Evolutionary conservation across 805 yeast species (phyloP).

Genomic region (Zygoascus flipseniorum): DNA sequence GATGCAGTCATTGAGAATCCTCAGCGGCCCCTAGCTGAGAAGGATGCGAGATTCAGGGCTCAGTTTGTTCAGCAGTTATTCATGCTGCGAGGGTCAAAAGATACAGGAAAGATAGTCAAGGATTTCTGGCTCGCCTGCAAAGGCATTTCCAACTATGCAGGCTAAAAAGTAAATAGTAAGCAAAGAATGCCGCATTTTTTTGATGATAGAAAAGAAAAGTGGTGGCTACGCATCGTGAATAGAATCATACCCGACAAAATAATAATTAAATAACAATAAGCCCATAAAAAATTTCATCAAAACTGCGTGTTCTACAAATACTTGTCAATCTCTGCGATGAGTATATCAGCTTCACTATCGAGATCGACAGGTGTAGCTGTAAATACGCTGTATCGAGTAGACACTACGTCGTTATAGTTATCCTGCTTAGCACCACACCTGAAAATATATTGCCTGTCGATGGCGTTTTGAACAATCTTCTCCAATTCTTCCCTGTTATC

Average conservation of each 20-base stretch:
- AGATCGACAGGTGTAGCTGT: conserved; percentile 32
- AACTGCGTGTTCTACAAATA: background rate
- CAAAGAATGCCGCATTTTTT: no score
- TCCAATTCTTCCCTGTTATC: conserved; percentile 37
- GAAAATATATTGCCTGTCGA: conserved; percentile 64
- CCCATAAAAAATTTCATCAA: conserved; percentile 2
- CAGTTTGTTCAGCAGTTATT: conserved; percentile 24
- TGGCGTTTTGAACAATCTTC: conserved; percentile 38
- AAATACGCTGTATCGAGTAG: conserved; percentile 61
- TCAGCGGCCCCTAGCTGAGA: conserved; percentile 1
- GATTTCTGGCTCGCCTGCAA: conserved; percentile 28
- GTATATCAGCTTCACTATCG: conserved; percentile 20
- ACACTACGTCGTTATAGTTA: conserved; percentile 67
- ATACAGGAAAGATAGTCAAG: conserved; percentile 21
- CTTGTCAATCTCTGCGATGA: conserved; percentile 15
- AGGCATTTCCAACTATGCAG: conserved; percentile 22
- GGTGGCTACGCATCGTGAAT: no score
- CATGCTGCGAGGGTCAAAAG: conserved; percentile 25
- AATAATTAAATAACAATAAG: background rate
- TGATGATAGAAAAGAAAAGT: no score
- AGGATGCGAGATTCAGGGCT: conserved; percentile 8
- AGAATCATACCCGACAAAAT: background rate
- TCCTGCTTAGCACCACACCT: conserved; percentile 79
- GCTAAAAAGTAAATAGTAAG: background rate
- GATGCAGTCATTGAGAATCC: conserved; percentile 14